Conservation (phyloP, 495 filamentous ascomycete species). For the Aspergillus cavernicola region DNA sequence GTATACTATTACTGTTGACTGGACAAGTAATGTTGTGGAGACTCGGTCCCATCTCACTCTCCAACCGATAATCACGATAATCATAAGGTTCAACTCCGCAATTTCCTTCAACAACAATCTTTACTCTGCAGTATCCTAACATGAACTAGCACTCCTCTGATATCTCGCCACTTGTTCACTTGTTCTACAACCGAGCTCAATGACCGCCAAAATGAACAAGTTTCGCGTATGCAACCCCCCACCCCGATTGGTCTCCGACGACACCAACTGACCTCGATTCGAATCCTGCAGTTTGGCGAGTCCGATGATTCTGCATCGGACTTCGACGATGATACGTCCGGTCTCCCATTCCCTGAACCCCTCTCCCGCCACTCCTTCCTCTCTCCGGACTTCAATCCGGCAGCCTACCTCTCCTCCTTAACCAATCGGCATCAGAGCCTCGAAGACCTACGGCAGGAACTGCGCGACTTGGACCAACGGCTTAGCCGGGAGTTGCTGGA, state of each 20-base stretch:
- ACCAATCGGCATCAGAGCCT: slow-evolving; percentile 90
- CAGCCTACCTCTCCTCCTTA: slow-evolving; percentile 76
- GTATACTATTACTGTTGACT: too few species aligned
- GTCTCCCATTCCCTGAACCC: slow-evolving; percentile 79
- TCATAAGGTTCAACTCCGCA: slow-evolving; percentile 1
- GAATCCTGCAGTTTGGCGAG: slow-evolving; percentile 42
- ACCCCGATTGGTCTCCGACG: slow-evolving; percentile 1
- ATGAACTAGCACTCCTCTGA: too few species aligned
- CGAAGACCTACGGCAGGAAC: slow-evolving; percentile 84
- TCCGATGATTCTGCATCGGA: slow-evolving; percentile 51
- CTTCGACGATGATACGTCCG: slow-evolving; percentile 58
- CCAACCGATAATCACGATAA: too few species aligned
- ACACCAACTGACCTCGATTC: slow-evolving; percentile 8
- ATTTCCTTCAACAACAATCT: neutral
- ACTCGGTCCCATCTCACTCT: too few species aligned
- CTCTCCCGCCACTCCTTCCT: slow-evolving; percentile 79
- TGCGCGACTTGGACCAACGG: slow-evolving; percentile 68
- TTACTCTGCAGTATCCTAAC: too few species aligned
- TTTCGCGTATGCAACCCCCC: slow-evolving; percentile 35
- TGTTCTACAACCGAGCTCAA: neutral
- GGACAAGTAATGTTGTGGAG: too few species aligned
- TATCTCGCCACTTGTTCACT: too few species aligned
- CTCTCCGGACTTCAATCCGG: slow-evolving; percentile 71
- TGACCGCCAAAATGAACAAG: slow-evolving; percentile 32
- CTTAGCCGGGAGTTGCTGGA: slow-evolving; percentile 84